Base-by-base conservation (phyloP, 345 rosid species). In the Populus euphratica region DNA sequence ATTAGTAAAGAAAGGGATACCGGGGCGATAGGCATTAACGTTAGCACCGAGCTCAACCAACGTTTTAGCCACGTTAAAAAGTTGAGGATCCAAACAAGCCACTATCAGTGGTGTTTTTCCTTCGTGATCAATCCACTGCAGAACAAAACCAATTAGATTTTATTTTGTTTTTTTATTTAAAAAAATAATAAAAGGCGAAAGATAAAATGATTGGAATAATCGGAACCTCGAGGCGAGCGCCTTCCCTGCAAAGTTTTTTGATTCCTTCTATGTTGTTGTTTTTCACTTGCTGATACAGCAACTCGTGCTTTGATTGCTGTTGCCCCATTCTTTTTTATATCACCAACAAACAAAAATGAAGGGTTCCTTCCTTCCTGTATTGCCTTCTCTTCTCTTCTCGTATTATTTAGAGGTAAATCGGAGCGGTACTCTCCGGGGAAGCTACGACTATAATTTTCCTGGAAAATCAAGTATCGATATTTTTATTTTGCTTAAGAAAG, bases 191-290 rank as follows among this genome's bases (percentile, higher is more conserved):
- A 25, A 27, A 59, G 6, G 9, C 43, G 5, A 39, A 27, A 49
- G 13, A 17, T 17, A 25, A 41, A 27, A 68, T n/a, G 38, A 11
- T 11, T 12, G 9, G 25, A 70, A 23, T 6, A 33, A 13, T 25
- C 62, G 11, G 59, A 18, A 94, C 99, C 99, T 96, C 99, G n/a
- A 96, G 95, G 71, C 93, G 87, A 0, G 97, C 99, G 78, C 99
- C 98, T 4, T 94, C 93, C n/a, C 89, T 75, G 84, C 79, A 29
- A 63, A 96, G 98, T 68, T 85, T 35, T 86, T 90, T 92, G 88
- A 93, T 94, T 77, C 95, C 97, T 82, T 92, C 97, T 2, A 71
- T 27, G 82, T 92, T 94, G 39, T 93, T 97, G 47, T 88, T 84
- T 79, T 76, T 89, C 78, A 91, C 98, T 86, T 92, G 95, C 83